Conservation (phyloP, 2,329 filamentous ascomycete genomes). For the Coleophoma cylindrospora region DNA sequence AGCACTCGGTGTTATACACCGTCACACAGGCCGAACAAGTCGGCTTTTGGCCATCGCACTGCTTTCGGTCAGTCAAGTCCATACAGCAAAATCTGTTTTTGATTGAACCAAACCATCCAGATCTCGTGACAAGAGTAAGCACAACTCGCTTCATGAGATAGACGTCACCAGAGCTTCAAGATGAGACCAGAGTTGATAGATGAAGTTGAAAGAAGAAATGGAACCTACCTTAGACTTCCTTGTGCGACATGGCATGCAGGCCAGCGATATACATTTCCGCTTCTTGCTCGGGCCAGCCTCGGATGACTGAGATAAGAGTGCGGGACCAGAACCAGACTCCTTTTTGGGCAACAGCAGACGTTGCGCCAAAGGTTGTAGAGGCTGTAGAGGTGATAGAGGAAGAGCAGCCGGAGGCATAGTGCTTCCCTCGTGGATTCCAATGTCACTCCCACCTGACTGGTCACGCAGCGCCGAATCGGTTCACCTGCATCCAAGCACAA, state of each 20-base stretch:
- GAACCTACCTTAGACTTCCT: constrained; percentile 16
- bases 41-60: constrained; percentile 45
- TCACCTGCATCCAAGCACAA: too few relatives aligned
- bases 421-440: too few relatives aligned
- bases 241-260: constrained; percentile 17
- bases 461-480: too few relatives aligned
- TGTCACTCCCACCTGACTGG: too few relatives aligned
- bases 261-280: constrained; percentile 11
- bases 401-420: too few relatives aligned
- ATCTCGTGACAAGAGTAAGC: neutral
- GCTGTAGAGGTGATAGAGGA: too few relatives aligned
- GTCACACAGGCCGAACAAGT: constrained; percentile 44
- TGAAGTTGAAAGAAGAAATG: neutral
- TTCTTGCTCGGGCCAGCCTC: constrained; percentile 2
- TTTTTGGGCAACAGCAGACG: neutral
- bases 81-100: too few relatives aligned
- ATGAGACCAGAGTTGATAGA: too few relatives aligned
- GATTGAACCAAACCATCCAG: neutral
- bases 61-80: neutral
- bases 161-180: too few relatives aligned
- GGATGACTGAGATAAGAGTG: neutral
- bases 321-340: neutral
- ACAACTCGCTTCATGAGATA: too few relatives aligned
- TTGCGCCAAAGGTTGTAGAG: neutral
- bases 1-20: constrained; percentile 44